Evolutionary conservation across 768 basidiomycete species (phyloP), one percentile per base, ranked within the genome.

Genomic region (Tulasnella sp.): DNA sequence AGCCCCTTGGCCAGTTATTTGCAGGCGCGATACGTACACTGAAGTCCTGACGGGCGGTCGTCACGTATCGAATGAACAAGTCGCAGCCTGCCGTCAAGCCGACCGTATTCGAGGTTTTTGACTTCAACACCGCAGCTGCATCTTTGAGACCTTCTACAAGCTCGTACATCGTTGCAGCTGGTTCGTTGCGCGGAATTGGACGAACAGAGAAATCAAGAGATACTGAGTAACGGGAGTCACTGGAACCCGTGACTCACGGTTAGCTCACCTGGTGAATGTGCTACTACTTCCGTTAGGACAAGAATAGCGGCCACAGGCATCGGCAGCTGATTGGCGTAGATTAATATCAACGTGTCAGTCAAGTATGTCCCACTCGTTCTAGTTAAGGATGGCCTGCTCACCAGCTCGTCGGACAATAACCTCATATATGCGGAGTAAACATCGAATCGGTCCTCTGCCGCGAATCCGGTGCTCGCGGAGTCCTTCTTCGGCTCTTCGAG

Each of bases 141-240:
- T 93, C 90, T 80, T 95, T 91, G 80, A 98, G 90, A 37, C 92
- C 96, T 82, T 93, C 90, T 34, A 94, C 92, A 41, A 99, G 92
- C 86, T 99, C 97, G 83, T 93, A 95, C 93, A 96, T 96, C 31
- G 96, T 98, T 2, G 92, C 94, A 75, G 94, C 95, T 95, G 84
- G 60, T 72, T 77, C 72, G 60, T 79, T 11, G 77, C 44, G 20
- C 42, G 73, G 76, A 79, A 58, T 34, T 31, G 42, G 58, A 74
- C 28, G 80, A 46, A 18, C 16, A 75, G 44, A 78, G 80, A 34
- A 14, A 69, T 11, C 34, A 54, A 54, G 24, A n/a, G 54, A 54
- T 54, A 84, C 78, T 81, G 40, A 41, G 54, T 37, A 34, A 77
- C 24, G 54, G 79, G 74, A 42, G 46, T 75, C 74, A 75, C 41